These are phyloP conservation scores for Pneumocystis oryctolagi DNA, from an alignment of 1,139 yeast genomes.

Conservation along the genomic window DNA sequence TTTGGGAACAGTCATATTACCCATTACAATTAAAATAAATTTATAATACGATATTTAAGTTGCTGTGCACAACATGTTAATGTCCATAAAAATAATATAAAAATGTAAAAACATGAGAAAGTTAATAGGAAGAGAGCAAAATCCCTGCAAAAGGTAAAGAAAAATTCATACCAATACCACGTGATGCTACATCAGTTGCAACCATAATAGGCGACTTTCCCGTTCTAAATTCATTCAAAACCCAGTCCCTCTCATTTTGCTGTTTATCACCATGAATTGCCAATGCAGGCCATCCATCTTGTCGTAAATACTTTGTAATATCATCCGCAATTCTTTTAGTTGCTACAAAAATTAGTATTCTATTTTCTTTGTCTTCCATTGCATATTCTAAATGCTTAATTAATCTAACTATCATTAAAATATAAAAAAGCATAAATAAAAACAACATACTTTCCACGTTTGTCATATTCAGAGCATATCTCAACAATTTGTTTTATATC, in stretches of 20 bases:
- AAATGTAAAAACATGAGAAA: constrained; percentile 5
- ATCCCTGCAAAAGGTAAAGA: not conserved
- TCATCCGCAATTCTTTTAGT: constrained; percentile 98
- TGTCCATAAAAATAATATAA: not conserved
- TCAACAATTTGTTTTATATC: constrained; percentile 88
- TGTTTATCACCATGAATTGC: constrained; percentile 98
- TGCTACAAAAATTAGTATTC: constrained; percentile 76
- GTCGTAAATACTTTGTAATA: constrained; percentile 76
- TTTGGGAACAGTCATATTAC: not conserved
- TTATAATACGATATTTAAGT: not conserved
- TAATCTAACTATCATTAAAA: constrained; percentile 31
- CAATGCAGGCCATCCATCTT: constrained; percentile 97
- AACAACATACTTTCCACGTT: constrained; percentile 43
- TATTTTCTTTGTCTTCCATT: constrained; percentile 61
- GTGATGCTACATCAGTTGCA: constrained; percentile 98
- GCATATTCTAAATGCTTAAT: constrained; percentile 72
- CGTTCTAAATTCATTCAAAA: constrained; percentile 72
- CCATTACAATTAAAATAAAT: not conserved
- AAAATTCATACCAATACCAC: constrained; percentile 91
- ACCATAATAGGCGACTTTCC: constrained; percentile 96
- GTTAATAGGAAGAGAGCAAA: constrained; percentile 1
- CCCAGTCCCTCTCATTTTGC: constrained; percentile 98
- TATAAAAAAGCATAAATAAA: not conserved
- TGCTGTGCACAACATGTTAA: not conserved
- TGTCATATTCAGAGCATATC: constrained; percentile 80